phyloP scores from a whole-genome alignment of 1,284 basidiomycete species.

The Abortiporus biennis region DNA sequence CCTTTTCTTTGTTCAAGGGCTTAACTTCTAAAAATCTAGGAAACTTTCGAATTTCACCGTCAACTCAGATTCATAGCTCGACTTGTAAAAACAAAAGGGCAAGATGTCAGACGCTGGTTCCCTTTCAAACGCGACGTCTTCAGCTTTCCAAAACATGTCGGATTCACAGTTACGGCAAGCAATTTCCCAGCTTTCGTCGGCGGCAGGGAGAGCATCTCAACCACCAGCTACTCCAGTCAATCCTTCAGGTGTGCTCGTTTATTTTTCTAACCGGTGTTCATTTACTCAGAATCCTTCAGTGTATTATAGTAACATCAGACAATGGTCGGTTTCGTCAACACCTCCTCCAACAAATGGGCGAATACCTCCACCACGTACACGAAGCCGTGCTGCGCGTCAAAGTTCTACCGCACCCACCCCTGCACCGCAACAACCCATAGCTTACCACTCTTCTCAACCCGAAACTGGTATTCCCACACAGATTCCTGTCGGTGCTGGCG shows the following conservation, averaged over 20 bases:
- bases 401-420: slow-evolving; percentile 25
- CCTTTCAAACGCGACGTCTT: not conserved
- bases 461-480: not conserved
- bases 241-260: too few species aligned
- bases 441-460: not conserved
- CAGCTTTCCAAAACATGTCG: not conserved
- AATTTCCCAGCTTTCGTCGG: not conserved
- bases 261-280: too few species aligned
- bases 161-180: not conserved
- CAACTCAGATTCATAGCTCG: too few species aligned
- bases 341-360: slow-evolving; percentile 38
- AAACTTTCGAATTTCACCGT: too few species aligned
- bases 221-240: not conserved
- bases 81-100: too few species aligned
- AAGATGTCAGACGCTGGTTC: too few species aligned
- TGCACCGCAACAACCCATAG: slow-evolving; percentile 9
- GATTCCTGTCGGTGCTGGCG: too few species aligned
- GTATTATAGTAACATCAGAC: slow-evolving; percentile 59
- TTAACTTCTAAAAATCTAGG: too few species aligned
- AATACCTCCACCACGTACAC: slow-evolving; percentile 23
- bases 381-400: slow-evolving; percentile 31
- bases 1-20: too few species aligned
- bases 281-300: slow-evolving; percentile 25
- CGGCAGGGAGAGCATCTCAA: not conserved
- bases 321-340: slow-evolving; percentile 49